Base-by-base conservation (phyloP, 2,329 filamentous ascomycete species). In the Pseudogymnoascus sp. region DNA sequence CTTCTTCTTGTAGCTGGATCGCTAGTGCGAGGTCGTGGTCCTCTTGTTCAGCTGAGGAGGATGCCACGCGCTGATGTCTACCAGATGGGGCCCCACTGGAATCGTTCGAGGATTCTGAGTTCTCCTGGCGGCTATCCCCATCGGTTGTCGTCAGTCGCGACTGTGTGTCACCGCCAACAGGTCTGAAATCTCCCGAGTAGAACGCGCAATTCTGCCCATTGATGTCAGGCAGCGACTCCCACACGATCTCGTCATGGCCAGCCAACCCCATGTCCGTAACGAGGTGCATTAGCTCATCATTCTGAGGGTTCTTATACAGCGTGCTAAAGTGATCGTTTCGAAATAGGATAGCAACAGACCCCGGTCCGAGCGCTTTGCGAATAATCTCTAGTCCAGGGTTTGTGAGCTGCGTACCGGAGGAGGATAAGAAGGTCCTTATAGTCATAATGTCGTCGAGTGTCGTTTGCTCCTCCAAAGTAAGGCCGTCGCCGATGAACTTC, bases 321-420 rank as follows among this genome's bases (percentile, higher is more conserved):
- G 93, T 98, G 45, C 92, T 92, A 73, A 99, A 99, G 74, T 99
- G 95, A 72, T 99, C 93, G 71, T 99, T 99, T 25, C 95, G 86
- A 79, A 99, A 99, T 1, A 99, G 77, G 61, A 99, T 98, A 0
- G 91, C 91, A 67, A 97, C 85, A 1, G 89, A 86, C 1, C 92
- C 93, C 1, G 92, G 88, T 11, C 83, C 79, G 64, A 97, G 82
- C 5, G 83, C 86, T 61, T 85, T 84, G 0, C 82, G 83, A 41
- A 98, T 87, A 1, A 90, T 84, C 41, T 90, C 83, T 2, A 99
- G 81, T 0, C 95, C 95, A 75, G 88, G 89, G 0, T 85, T 80
- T 0, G 95, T 97, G 21, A 99, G 79, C 71, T 99, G 95, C 0
- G 95, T 98, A 0, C 92, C 88, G 66, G 91, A 93, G 1, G 81